phyloP scores from a whole-genome alignment of 495 filamentous ascomycete genomes.

The Emericellopsis terricola region DNA sequence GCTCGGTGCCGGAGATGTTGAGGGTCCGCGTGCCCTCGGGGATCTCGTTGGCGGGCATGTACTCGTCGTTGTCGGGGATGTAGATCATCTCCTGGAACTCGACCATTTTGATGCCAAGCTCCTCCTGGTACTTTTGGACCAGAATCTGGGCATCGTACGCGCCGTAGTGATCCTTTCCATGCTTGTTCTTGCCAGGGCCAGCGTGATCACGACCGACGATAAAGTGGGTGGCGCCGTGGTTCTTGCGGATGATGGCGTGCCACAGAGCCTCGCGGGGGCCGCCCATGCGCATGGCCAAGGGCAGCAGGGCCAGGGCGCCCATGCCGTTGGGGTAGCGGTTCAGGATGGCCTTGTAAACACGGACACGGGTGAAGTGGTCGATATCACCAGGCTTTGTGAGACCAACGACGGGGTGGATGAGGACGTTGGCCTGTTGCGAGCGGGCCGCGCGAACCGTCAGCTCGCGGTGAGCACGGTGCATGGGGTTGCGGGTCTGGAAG shows the following conservation, averaged over 20 bases:
- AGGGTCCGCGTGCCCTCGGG: conserved; percentile 68
- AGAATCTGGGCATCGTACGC: conserved; percentile 97
- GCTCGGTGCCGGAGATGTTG: conserved; percentile 93
- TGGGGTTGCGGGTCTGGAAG: conserved; percentile 97
- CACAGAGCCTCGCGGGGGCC: conserved; percentile 96
- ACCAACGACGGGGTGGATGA: conserved; percentile 97
- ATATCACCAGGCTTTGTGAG: conserved; percentile 98
- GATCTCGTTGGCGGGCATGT: conserved; percentile 81
- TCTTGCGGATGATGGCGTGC: conserved; percentile 99
- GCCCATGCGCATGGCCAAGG: conserved; percentile 97
- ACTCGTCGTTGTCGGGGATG: conserved; percentile 91
- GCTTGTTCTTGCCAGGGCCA: conserved; percentile 90
- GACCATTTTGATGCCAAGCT: conserved; percentile 96
- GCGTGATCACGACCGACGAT: conserved; percentile 97
- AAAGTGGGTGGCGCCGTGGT: conserved; percentile 97
- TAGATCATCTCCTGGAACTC: conserved; percentile 99
- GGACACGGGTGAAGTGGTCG: conserved; percentile 98
- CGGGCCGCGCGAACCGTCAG: conserved; percentile 93
- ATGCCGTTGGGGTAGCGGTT: conserved; percentile 98
- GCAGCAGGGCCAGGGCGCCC: conserved; percentile 90
- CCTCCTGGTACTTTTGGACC: conserved; percentile 88
- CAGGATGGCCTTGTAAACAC: conserved; percentile 92
- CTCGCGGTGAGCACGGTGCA: conserved; percentile 97
- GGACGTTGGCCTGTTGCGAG: conserved; percentile 87
- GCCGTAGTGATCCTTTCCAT: conserved; percentile 93